These are phyloP conservation scores for Coffea canephora DNA, from an alignment of 257 asterid species.

Conservation along the genomic window DNA sequence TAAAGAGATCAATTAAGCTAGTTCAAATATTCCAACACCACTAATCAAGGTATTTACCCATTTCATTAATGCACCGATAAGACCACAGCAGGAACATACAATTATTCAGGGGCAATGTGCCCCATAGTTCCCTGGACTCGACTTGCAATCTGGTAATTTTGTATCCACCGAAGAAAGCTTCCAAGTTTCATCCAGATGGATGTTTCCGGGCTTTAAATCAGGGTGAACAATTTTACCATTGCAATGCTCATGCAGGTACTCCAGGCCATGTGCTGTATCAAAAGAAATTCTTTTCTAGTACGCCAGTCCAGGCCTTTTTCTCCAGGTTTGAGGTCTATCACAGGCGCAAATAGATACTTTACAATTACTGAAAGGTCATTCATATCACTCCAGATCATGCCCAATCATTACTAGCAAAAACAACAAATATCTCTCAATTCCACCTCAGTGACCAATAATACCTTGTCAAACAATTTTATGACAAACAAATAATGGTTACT, in stretches of 20 bases:
- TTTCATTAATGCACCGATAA: no score
- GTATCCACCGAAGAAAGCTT: conserved; percentile 73
- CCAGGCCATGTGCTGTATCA: conserved; percentile 90
- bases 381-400: background rate
- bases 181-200: conserved; percentile 69
- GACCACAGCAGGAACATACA: no score
- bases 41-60: no score
- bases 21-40: no score
- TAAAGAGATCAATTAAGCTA: no score
- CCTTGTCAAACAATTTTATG: background rate
- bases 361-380: background rate
- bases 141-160: conserved; percentile 73
- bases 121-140: conserved; percentile 97
- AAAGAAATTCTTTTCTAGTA: conserved; percentile 63
- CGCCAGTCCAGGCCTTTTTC: conserved; percentile 79
- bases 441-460: background rate
- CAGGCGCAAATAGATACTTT: background rate
- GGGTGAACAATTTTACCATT: conserved; percentile 83
- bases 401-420: background rate
- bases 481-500: background rate
- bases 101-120: conserved; percentile 74
- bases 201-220: conserved; percentile 88
- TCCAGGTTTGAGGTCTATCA: conserved; percentile 68
- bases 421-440: background rate
- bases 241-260: conserved; percentile 90